Evolutionary conservation across 106 monocot genomes (phyloP).

Genomic region (Acanthochlamys bracteata): DNA sequence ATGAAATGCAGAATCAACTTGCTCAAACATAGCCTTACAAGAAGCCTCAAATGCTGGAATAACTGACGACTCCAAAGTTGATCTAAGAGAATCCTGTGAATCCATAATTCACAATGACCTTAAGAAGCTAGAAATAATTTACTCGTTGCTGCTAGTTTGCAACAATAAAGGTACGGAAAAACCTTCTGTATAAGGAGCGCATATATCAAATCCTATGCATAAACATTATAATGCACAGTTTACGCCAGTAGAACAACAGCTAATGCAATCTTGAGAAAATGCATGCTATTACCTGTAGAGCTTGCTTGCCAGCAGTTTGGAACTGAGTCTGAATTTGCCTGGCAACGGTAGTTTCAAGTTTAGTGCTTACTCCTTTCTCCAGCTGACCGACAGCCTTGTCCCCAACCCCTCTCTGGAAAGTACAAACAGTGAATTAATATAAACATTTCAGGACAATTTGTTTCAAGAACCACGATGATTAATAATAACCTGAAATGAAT

Average conservation of each 20-base stretch:
- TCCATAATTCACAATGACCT: neutral
- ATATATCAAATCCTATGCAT: too few relatives aligned
- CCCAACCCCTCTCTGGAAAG: slow-evolving; percentile 66
- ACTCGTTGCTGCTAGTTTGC: too few relatives aligned
- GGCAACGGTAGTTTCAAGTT: slow-evolving; percentile 74
- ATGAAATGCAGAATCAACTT: slow-evolving; percentile 73
- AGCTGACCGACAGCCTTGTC: slow-evolving; percentile 79
- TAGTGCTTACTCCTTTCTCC: slow-evolving; percentile 75
- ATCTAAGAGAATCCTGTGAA: slow-evolving; percentile 59
- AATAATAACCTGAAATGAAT: slow-evolving; percentile 72
- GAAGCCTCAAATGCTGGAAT: slow-evolving; percentile 88
- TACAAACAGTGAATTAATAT: neutral
- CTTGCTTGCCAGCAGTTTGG: slow-evolving; percentile 84
- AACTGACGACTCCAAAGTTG: slow-evolving; percentile 60
- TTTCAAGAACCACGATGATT: neutral
- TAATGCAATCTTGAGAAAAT: neutral
- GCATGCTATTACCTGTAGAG: slow-evolving; percentile 53
- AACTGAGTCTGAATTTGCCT: slow-evolving; percentile 90
- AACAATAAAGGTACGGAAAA: too few relatives aligned
- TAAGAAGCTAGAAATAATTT: too few relatives aligned
- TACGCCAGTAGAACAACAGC: too few relatives aligned
- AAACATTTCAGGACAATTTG: neutral
- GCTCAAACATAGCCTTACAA: slow-evolving; percentile 80
- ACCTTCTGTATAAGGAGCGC: too few relatives aligned
- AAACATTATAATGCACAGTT: too few relatives aligned